Evolutionary conservation across 768 basidiomycete species (phyloP).

Genomic region (Tricholoma sp.): DNA sequence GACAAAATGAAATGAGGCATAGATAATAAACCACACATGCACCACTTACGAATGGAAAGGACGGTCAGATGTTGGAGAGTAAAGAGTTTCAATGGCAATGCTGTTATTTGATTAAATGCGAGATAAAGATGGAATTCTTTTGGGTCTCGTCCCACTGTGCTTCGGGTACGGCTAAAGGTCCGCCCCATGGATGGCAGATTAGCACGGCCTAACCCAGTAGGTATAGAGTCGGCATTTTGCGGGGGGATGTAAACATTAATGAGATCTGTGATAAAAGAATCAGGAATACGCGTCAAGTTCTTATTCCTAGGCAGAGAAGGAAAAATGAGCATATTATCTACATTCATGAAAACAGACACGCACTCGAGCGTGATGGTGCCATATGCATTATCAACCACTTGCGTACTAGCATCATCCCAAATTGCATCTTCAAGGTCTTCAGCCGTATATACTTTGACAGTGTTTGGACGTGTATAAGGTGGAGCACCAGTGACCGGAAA

Average conservation of each 20-base stretch:
- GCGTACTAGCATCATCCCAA: constrained; percentile 44
- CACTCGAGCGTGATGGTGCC: constrained; percentile 56
- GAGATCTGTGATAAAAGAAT: constrained; percentile 42
- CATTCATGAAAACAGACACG: constrained; percentile 10
- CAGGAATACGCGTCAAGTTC: constrained; percentile 44
- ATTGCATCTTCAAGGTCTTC: constrained; percentile 29
- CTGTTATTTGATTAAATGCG: constrained; percentile 45
- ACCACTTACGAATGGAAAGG: constrained; percentile 55
- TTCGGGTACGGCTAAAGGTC: constrained; percentile 21
- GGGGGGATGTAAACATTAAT: constrained; percentile 40
- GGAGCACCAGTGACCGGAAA: not conserved
- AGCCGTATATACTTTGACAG: constrained; percentile 9
- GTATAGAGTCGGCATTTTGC: constrained; percentile 22
- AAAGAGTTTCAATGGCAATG: constrained; percentile 56
- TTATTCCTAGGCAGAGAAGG: constrained; percentile 24
- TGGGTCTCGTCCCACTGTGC: constrained; percentile 25
- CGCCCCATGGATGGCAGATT: constrained; percentile 8
- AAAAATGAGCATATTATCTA: constrained; percentile 2
- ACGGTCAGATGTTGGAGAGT: constrained; percentile 52
- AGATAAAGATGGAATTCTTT: constrained; percentile 55
- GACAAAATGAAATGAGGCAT: constrained; percentile 9
- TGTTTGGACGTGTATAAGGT: not conserved
- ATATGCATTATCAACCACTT: constrained; percentile 41
- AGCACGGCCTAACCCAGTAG: constrained; percentile 16
- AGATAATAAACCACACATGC: not conserved